These are phyloP conservation scores for Terfezia boudieri DNA, from an alignment of 495 filamentous ascomycete genomes.

Conservation along the genomic window DNA sequence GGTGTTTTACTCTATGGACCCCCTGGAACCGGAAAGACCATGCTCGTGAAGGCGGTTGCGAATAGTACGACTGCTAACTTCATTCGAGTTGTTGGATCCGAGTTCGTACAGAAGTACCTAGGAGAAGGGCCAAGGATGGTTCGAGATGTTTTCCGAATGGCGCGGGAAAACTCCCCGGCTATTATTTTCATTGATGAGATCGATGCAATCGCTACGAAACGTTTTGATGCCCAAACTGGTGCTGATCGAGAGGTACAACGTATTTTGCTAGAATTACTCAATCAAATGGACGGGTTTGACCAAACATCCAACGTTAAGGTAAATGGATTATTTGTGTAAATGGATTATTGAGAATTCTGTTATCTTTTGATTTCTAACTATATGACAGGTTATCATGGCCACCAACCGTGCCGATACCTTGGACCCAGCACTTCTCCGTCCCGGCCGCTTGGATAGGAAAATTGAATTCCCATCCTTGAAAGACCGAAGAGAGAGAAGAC, in stretches of 20 bases:
- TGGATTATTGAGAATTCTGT: not conserved
- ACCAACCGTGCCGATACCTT: constrained; percentile 95
- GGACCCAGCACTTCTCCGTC: constrained; percentile 80
- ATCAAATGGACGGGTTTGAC: constrained; percentile 99
- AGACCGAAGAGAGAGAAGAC: constrained; percentile 74
- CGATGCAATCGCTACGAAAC: constrained; percentile 95
- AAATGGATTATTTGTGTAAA: constrained; percentile 4
- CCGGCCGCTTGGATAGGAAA: constrained; percentile 88
- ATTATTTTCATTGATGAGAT: constrained; percentile 99
- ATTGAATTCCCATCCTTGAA: constrained; percentile 89
- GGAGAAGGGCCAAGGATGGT: constrained; percentile 98
- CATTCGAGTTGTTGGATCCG: constrained; percentile 91
- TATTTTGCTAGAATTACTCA: constrained; percentile 86
- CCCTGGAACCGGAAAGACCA: constrained; percentile 93
- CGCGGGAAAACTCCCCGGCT: constrained; percentile 85
- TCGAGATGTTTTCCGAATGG: constrained; percentile 97
- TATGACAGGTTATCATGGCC: constrained; percentile 69
- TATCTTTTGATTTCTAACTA: not conserved
- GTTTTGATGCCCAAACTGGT: constrained; percentile 94
- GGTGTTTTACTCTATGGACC: constrained; percentile 92
- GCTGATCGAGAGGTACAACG: constrained; percentile 96
- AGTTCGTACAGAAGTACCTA: constrained; percentile 97
- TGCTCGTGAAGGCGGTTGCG: constrained; percentile 95
- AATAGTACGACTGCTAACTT: constrained; percentile 97
- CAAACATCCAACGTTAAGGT: constrained; percentile 89